These are phyloP conservation scores for Trametes cubensis DNA, from an alignment of 768 basidiomycete species.

Conservation along the genomic window DNA sequence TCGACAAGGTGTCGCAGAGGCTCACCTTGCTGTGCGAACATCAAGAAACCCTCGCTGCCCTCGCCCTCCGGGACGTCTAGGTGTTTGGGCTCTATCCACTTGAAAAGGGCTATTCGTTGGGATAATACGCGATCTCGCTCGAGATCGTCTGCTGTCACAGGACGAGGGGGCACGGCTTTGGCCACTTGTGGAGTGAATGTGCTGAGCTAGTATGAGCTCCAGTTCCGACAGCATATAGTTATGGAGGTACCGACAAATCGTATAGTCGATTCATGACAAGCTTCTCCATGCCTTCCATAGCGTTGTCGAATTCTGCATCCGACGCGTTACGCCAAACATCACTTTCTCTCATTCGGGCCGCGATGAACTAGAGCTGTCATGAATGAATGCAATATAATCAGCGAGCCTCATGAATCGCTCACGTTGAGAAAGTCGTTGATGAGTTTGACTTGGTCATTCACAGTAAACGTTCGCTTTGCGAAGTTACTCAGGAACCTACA, in stretches of 20 bases:
- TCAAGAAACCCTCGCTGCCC: constrained; percentile 76
- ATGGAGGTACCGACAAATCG: constrained; percentile 70
- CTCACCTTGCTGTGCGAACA: constrained; percentile 87
- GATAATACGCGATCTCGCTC: constrained; percentile 90
- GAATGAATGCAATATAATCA: background rate
- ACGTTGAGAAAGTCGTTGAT: constrained; percentile 93
- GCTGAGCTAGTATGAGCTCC: constrained; percentile 43
- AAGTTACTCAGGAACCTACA: constrained; percentile 91
- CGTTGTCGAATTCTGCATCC: constrained; percentile 90
- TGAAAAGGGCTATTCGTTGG: constrained; percentile 89
- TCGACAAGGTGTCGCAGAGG: background rate
- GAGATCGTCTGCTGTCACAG: constrained; percentile 92
- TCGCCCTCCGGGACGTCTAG: constrained; percentile 86
- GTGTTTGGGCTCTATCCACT: constrained; percentile 87
- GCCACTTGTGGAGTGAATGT: constrained; percentile 90
- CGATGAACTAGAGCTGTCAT: constrained; percentile 69
- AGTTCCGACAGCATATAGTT: background rate
- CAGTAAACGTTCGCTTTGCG: constrained; percentile 86
- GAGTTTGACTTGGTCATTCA: constrained; percentile 92
- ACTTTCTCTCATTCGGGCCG: constrained; percentile 79
- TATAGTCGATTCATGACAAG: constrained; percentile 98
- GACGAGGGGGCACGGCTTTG: constrained; percentile 64
- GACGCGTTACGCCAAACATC: constrained; percentile 82
- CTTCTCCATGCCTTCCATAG: constrained; percentile 99
- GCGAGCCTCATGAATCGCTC: constrained; percentile 31